Evolutionary conservation across 1,284 basidiomycete species (phyloP), one percentile per base, ranked within the genome.

Genomic region (Ceratobasidium sp.): DNA sequence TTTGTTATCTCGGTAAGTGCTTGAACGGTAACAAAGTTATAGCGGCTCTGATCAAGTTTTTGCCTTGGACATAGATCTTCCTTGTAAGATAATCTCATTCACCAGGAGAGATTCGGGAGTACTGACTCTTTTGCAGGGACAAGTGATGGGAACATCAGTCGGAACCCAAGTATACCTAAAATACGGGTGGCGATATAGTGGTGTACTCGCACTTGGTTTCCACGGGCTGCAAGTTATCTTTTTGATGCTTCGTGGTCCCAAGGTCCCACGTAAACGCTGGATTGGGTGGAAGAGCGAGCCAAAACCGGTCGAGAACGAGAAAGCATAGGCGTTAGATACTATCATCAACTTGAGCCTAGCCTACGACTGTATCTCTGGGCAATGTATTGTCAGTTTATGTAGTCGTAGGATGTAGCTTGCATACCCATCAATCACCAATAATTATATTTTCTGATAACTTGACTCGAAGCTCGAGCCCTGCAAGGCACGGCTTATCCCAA

Each of bases 121-220:
- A 11, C 32, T 15, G 22, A 22, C 22, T 6, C 7, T 29, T 9
- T 88, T 89, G 80, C 82, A 90, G 43, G 90, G 90, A 0, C 89
- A 90, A 84, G 87, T 90, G 9, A 88, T 90, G 81, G 91, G 91
- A 13, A 91, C 91, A 0, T 87, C 90, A 0, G 88, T 90, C 6
- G 88, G 90, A 19, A 90, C 90, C 0, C 82, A 87, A 51, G 86
- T 92, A 0, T 92, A 91, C 81, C 85, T 90, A 15, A 80, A 84
- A 13, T 83, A 88, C 78, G 91, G 91, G 6, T 92, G 90, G 91
- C 85, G 87, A 70, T 85, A 89, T 0, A 86, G 85, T 13, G 88
- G 89, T 1, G 85, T 84, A 9, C 83, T 90, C 13, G 86, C 86
- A 64, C 82, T 91, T 65, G 90, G 85, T 1, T 86, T 87, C 79